Conservation (phyloP, 768 basidiomycete species). For the Hemileccinum impolitum region DNA sequence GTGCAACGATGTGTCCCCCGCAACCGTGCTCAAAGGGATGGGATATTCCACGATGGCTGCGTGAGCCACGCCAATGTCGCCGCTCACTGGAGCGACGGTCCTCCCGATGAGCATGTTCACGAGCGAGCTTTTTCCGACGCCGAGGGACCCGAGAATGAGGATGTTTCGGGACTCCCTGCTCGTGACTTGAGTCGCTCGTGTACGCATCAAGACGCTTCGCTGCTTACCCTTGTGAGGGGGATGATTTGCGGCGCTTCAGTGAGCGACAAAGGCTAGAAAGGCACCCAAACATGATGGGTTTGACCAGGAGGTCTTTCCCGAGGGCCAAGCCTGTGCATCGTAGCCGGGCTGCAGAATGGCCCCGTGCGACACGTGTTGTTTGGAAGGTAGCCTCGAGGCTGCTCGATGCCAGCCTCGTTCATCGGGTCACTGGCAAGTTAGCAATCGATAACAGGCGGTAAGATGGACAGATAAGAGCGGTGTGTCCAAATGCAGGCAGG, state of each 20-base stretch:
- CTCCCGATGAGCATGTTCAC: constrained; percentile 36
- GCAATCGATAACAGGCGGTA: neutral
- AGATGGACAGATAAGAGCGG: constrained; percentile 9
- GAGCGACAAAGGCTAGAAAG: neutral
- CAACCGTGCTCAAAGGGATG: constrained; percentile 2
- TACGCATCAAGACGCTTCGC: neutral
- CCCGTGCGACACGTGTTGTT: neutral
- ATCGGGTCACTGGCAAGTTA: no score
- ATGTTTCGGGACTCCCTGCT: constrained; percentile 11
- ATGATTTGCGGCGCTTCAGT: neutral
- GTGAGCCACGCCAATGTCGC: constrained; percentile 14
- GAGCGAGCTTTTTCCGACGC: constrained; percentile 39
- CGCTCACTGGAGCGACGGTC: constrained; percentile 26
- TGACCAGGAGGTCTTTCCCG: no score
- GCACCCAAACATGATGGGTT: neutral
- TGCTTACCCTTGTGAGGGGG: constrained; percentile 7
- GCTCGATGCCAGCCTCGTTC: neutral
- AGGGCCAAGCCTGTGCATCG: no score
- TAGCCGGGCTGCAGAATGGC: no score
- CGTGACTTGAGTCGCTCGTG: neutral
- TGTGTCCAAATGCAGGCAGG: constrained; percentile 26
- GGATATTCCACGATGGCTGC: constrained; percentile 12
- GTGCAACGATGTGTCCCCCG: neutral
- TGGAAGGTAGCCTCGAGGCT: constrained; percentile 13
- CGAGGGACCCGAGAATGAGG: constrained; percentile 24